Conservation (phyloP, 139 green algal genomes). For the Deuterostichococcus epilithicus region DNA sequence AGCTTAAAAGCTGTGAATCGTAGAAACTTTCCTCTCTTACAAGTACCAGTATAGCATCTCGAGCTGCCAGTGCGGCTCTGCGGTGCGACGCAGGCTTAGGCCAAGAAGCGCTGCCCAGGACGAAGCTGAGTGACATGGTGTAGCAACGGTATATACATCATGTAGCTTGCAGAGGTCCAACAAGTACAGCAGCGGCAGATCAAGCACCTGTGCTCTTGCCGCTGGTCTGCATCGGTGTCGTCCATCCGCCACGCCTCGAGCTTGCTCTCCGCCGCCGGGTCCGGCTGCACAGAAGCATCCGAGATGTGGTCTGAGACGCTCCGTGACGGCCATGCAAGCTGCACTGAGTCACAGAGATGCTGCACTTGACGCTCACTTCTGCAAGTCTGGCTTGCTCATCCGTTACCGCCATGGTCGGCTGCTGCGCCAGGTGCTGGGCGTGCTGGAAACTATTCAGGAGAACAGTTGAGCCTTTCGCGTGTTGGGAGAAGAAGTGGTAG, state of each 20-base stretch:
- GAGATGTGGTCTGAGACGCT: too few species aligned
- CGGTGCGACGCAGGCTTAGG: neutral
- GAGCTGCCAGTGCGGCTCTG: neutral
- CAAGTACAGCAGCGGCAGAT: neutral
- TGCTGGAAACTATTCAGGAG: too few species aligned
- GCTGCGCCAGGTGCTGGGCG: too few species aligned
- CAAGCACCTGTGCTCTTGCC: slow-evolving; percentile 60
- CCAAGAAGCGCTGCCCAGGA: neutral
- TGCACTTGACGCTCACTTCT: too few species aligned
- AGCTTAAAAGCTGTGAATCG: too few species aligned
- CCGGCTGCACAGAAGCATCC: slow-evolving; percentile 47
- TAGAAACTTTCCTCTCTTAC: neutral
- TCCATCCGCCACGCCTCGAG: slow-evolving; percentile 91
- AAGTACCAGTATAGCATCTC: neutral
- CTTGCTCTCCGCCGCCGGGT: slow-evolving; percentile 31
- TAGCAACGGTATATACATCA: neutral
- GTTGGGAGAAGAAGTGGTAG: too few species aligned
- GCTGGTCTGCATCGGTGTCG: slow-evolving; percentile 63
- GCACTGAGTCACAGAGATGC: too few species aligned
- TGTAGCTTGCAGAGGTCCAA: neutral
- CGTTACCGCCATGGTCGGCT: too few species aligned
- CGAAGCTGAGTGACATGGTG: neutral
- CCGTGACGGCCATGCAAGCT: too few species aligned
- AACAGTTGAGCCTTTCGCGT: too few species aligned
- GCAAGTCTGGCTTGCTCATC: too few species aligned